Base-by-base conservation (phyloP, 225 moss, liverwort and hornwort genomes). In the Thuidium tamariscinum region DNA sequence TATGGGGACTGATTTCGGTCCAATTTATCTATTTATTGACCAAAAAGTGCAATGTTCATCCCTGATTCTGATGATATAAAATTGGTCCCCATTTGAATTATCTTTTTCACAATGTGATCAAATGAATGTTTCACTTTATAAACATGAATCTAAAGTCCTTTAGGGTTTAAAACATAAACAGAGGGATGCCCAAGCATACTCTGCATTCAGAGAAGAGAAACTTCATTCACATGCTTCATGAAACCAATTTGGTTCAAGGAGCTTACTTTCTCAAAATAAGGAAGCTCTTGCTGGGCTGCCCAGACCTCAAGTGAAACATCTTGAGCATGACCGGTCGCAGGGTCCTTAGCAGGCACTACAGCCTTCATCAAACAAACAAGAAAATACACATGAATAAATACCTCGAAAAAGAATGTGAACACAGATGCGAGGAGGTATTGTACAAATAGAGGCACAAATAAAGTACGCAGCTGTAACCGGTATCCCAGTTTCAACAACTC, bases 241-340 rank as follows among this genome's bases (percentile, higher is more conserved):
- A 36, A 75, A 79, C 11, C 36, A 16, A 61, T 19, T 84, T 42
- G 61, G 78, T 74, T 88, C 77, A 78, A 75, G 57, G 79, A 70
- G 55, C 88, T 89, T 82, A 93, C 93, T 87, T 92, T 93, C 82
- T 86, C 90, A 90, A 93, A 93, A 75, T 92, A 93, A 63, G 93
- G 93, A 74, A 93, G 88, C 88, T 93, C 93, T 82, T 87, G 89
- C 64, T 90, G 90, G 56, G 93, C 90, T 57, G 93, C 93, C 93
- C 93, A 93, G 49, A 93, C 82, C 81, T 93, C 93, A 19, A 93
- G 86, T 59, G 91, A 90, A 83, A 93, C 93, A 82, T 93, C 91
- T 81, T 79, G 91, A 82, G 82, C 84, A 77, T 9, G 22, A 84
- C 93, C 91, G n/a, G 89, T 93, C 26, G 56, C 90, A 56, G 86